A percentile compares a stretch with the other conserved stretches of the same genome.
These are phyloP conservation scores for Monosporozyma aquatica DNA, from an alignment of 805 yeast species.

Conservation along the genomic window DNA sequence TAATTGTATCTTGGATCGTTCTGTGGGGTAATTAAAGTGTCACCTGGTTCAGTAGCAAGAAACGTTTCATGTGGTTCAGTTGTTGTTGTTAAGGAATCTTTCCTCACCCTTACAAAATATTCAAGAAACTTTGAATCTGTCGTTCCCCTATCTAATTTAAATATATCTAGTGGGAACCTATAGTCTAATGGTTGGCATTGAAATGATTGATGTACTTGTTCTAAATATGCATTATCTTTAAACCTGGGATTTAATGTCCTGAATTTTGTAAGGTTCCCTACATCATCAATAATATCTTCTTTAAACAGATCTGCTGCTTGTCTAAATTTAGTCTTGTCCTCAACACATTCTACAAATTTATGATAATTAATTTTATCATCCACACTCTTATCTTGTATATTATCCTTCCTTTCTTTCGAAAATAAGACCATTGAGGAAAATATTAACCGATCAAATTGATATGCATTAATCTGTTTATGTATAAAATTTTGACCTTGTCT, in stretches of 20 bases:
- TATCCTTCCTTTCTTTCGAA: slow-evolving; percentile 14
- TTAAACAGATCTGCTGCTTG: slow-evolving; percentile 14
- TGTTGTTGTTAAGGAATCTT: slow-evolving; percentile 1
- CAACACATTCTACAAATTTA: background rate
- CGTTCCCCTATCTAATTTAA: slow-evolving; percentile 9
- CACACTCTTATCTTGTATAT: background rate
- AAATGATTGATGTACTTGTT: slow-evolving; percentile 28
- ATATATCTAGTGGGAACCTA: slow-evolving; percentile 31
- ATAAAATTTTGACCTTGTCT: slow-evolving; percentile 45
- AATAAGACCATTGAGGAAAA: slow-evolving; percentile 46
- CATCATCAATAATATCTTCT: slow-evolving; percentile 11
- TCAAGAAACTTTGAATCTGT: slow-evolving; percentile 13
- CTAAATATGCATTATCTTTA: slow-evolving; percentile 4
- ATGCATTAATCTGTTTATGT: slow-evolving; percentile 45
- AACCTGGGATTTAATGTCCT: slow-evolving; percentile 3
- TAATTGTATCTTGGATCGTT: slow-evolving; percentile 35
- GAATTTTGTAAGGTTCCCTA: background rate
- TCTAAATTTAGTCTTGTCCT: background rate
- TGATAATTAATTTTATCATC: background rate
- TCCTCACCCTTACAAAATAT: slow-evolving; percentile 22
- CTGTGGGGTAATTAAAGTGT: slow-evolving; percentile 11
- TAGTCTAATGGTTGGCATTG: slow-evolving; percentile 28
- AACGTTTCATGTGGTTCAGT: background rate
- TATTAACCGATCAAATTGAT: slow-evolving; percentile 43
- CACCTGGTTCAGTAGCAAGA: background rate